phyloP scores from a whole-genome alignment of 768 basidiomycete genomes.

The Trametes cinnabarina region DNA sequence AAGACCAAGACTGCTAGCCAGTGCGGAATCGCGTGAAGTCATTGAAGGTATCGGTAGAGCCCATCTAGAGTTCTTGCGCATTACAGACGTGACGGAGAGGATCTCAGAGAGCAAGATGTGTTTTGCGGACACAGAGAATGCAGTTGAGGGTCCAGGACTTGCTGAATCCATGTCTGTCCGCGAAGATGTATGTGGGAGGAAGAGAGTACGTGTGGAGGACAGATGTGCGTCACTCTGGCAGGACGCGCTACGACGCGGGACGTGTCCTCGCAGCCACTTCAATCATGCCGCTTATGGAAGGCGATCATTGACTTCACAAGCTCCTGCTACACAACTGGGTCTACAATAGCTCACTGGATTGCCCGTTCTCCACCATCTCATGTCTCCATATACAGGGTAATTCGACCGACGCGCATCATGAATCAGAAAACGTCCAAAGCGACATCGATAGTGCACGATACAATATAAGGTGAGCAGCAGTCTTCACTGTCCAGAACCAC shows the following conservation, averaged over 20 bases:
- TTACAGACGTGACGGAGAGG: conserved; percentile 84
- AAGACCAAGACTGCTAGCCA: conserved; percentile 74
- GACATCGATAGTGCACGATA: conserved; percentile 5
- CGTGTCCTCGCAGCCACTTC: conserved; percentile 13
- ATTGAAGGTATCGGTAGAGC: conserved; percentile 68
- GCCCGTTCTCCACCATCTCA: no score
- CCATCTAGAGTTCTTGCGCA: conserved; percentile 99
- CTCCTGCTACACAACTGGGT: conserved; percentile 9
- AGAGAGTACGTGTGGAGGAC: background rate
- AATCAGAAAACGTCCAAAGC: background rate
- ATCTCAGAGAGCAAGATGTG: conserved; percentile 91
- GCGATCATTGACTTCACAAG: conserved; percentile 10
- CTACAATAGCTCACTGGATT: no score
- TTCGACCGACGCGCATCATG: no score
- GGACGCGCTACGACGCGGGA: conserved; percentile 7
- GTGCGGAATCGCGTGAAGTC: conserved; percentile 57
- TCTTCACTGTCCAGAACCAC: conserved; percentile 37
- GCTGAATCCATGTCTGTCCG: conserved; percentile 5
- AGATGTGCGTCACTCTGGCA: background rate
- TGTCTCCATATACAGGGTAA: no score
- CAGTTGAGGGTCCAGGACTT: background rate
- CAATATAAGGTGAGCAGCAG: conserved; percentile 14
- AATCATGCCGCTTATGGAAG: background rate
- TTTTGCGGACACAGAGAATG: conserved; percentile 47
- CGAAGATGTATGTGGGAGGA: background rate